These are phyloP conservation scores for Xylariales sp. DNA, from an alignment of 2,329 filamentous ascomycete genomes.

Conservation along the genomic window DNA sequence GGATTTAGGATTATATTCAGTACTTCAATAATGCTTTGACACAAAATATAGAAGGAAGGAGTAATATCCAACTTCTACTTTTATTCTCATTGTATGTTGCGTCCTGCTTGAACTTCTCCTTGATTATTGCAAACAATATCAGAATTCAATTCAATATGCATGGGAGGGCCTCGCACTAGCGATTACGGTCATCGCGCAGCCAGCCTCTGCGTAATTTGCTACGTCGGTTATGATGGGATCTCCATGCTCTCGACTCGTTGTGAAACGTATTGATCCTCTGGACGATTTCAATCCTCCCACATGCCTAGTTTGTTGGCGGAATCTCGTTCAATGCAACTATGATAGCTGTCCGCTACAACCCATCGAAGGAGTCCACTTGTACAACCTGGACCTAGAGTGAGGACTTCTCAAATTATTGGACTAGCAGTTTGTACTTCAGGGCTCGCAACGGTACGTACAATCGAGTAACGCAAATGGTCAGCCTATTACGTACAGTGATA, in stretches of 20 bases:
- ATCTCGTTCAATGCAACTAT: slow-evolving; percentile 28
- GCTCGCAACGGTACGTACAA: slow-evolving; percentile 27
- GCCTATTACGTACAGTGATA: too few species aligned
- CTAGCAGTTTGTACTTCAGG: slow-evolving; percentile 27
- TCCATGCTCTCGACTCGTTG: slow-evolving; percentile 30
- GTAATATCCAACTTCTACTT: too few species aligned
- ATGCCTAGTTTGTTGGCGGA: slow-evolving; percentile 27
- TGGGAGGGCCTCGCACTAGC: too few species aligned
- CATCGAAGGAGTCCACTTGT: slow-evolving; percentile 21
- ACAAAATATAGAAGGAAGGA: too few species aligned
- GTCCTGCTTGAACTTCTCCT: too few species aligned
- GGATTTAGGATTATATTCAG: too few species aligned
- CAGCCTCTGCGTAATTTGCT: too few species aligned
- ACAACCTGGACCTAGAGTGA: slow-evolving; percentile 28
- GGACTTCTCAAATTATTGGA: slow-evolving; percentile 30
- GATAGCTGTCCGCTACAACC: slow-evolving; percentile 19
- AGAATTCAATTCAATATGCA: too few species aligned
- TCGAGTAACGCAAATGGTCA: slow-evolving; percentile 25
- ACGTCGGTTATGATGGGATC: slow-evolving; percentile 27
- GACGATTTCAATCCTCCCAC: slow-evolving; percentile 26
- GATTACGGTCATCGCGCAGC: too few species aligned
- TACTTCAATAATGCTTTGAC: too few species aligned
- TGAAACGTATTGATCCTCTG: slow-evolving; percentile 28
- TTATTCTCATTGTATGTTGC: too few species aligned
- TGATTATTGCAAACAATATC: too few species aligned